Evolutionary conservation across 768 basidiomycete species (phyloP).

Genomic region (Leccinum rimulosum): DNA sequence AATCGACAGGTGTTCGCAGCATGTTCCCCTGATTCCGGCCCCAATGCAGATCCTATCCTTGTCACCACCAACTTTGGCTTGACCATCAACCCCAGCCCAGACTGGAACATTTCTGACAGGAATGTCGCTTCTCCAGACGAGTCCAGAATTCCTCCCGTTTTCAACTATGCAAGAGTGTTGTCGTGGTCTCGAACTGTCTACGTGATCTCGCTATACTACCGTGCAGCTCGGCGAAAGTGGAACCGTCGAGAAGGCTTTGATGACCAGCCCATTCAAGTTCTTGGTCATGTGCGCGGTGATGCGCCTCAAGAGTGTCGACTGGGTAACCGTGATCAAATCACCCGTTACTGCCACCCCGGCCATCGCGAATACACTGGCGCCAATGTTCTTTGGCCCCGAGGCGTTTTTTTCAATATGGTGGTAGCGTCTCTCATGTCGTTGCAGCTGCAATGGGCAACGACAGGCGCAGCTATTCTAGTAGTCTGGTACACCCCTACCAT

Average conservation of each 20-base stretch:
- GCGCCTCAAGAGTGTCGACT: constrained; percentile 14
- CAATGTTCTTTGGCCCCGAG: constrained; percentile 20
- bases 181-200: constrained; percentile 22
- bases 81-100: constrained; percentile 13
- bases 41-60: neutral
- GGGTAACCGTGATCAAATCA: constrained; percentile 19
- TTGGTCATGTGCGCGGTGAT: neutral
- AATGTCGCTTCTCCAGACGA: constrained; percentile 24
- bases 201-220: constrained; percentile 16
- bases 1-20: constrained; percentile 6
- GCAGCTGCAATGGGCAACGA: constrained; percentile 34
- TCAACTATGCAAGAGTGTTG: constrained; percentile 23
- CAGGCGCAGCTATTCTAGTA: constrained; percentile 27
- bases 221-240: constrained; percentile 13
- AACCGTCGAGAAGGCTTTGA: constrained; percentile 5
- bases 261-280: neutral
- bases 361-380: neutral
- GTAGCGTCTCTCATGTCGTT: constrained; percentile 32
- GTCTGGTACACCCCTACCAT: constrained; percentile 32
- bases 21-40: neutral
- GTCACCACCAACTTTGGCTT: constrained; percentile 11
- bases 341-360: constrained; percentile 20
- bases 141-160: constrained; percentile 22
- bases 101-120: neutral
- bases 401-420: constrained; percentile 24